Percentiles rank a stretch among this genome's conserved stretches.
Evolutionary conservation across 331 rosid genomes (phyloP).

Genomic region (Stylosanthes scabra): DNA sequence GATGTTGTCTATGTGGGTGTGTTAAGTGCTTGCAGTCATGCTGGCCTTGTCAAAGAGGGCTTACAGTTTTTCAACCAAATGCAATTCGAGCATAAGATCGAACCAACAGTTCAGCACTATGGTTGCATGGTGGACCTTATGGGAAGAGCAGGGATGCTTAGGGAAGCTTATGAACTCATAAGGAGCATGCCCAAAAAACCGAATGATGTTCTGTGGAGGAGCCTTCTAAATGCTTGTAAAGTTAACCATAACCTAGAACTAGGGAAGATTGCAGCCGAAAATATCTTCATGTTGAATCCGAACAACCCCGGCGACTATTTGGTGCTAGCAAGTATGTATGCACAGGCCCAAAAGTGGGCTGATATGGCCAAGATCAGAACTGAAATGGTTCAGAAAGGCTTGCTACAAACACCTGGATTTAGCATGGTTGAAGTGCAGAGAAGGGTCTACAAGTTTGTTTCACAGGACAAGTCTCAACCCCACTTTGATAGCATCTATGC

Average conservation of each 20-base stretch:
- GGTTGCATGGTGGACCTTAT: conserved; percentile 88
- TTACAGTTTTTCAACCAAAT: conserved; percentile 55
- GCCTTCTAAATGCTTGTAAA: conserved; percentile 82
- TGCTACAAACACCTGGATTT: conserved; percentile 64
- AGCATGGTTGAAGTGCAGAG: conserved; percentile 77
- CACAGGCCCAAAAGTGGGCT: conserved; percentile 67
- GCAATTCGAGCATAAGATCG: conserved; percentile 64
- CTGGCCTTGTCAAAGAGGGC: conserved; percentile 82
- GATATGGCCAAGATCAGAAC: conserved; percentile 64
- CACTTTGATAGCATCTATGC: conserved; percentile 48
- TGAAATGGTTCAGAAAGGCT: conserved; percentile 53
- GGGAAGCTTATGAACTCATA: conserved; percentile 69
- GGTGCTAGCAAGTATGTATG: conserved; percentile 76
- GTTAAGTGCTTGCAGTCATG: conserved; percentile 76
- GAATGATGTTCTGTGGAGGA: conserved; percentile 78
- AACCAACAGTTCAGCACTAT: conserved; percentile 75
- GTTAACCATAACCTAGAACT: conserved; percentile 66
- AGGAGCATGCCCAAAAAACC: conserved; percentile 64
- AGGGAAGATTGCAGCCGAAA: conserved; percentile 66
- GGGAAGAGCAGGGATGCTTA: conserved; percentile 74
- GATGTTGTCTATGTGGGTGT: conserved; percentile 67
- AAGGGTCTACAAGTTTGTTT: conserved; percentile 65
- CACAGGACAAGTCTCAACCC: conserved; percentile 69
- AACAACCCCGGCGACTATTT: conserved; percentile 70
- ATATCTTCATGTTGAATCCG: conserved; percentile 52